Evolutionary conservation across 306 rosid species (phyloP).

Genomic region (Glycine soja): DNA sequence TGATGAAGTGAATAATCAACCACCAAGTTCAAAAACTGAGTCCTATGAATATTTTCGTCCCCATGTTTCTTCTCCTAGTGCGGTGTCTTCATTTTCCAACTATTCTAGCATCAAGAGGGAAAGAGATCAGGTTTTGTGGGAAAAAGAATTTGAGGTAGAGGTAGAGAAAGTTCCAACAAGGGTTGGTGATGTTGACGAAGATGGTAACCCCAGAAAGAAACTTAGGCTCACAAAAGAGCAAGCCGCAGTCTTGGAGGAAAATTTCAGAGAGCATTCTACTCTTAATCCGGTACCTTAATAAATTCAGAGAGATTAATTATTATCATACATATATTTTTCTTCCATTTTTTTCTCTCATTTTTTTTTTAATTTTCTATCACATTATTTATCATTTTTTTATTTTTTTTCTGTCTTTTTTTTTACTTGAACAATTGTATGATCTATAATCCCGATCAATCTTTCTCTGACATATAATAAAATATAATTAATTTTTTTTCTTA

Average conservation of each 20-base stretch:
- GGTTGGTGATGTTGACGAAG: constrained; percentile 49
- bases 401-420: neutral
- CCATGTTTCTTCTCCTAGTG: constrained; percentile 57
- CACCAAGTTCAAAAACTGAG: constrained; percentile 37
- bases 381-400: no score
- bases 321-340: no score
- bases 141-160: constrained; percentile 55
- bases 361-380: no score
- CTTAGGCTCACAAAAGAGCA: constrained; percentile 86
- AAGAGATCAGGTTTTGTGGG: constrained; percentile 44
- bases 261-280: constrained; percentile 58
- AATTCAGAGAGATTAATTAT: no score
- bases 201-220: constrained; percentile 78
- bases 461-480: no score
- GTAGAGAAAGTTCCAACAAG: constrained; percentile 49
- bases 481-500: no score
- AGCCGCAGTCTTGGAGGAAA: constrained; percentile 75
- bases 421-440: neutral
- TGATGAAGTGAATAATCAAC: constrained; percentile 4
- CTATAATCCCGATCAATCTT: no score
- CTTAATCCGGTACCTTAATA: constrained; percentile 69
- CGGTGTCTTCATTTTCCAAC: constrained; percentile 75
- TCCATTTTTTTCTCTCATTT: no score
- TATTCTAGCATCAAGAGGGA: constrained; percentile 74
- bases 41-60: constrained; percentile 40